Evolutionary conservation across 2,329 filamentous ascomycete genomes (phyloP).

Genomic region (Diaporthe velutina): DNA sequence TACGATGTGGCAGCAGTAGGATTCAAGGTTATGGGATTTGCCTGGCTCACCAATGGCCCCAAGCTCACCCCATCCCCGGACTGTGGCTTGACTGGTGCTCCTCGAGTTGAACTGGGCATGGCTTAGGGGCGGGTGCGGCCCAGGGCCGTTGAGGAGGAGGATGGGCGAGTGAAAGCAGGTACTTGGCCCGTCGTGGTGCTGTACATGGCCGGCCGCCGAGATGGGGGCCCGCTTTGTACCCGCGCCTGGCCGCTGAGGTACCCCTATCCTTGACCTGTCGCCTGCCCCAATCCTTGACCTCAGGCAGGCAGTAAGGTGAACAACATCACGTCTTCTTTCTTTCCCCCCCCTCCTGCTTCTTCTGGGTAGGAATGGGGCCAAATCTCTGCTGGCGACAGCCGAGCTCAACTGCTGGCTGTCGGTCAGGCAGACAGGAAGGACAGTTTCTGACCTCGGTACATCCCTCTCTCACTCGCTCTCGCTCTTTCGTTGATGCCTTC

Average conservation of each 20-base stretch:
- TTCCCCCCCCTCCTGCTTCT: background rate
- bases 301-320: background rate
- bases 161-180: background rate
- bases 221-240: constrained; percentile 20
- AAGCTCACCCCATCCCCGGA: background rate
- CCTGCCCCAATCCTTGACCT: background rate
- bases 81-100: constrained; percentile 1
- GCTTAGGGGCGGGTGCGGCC: background rate
- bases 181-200: constrained; percentile 12
- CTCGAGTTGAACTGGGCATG: background rate
- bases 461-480: too few species aligned
- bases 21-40: constrained; percentile 26
- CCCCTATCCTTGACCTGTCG: background rate
- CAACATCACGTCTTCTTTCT: background rate
- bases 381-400: background rate
- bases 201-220: constrained; percentile 11
- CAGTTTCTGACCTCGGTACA: background rate
- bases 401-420: background rate
- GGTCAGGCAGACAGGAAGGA: background rate
- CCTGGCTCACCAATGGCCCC: background rate
- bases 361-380: constrained; percentile 4
- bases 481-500: background rate
- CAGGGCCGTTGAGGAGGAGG: background rate
- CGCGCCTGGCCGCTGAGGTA: background rate
- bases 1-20: constrained; percentile 4